phyloP scores from a whole-genome alignment of 352 stramenopile species.

The Globisporangium uncinulatum region DNA sequence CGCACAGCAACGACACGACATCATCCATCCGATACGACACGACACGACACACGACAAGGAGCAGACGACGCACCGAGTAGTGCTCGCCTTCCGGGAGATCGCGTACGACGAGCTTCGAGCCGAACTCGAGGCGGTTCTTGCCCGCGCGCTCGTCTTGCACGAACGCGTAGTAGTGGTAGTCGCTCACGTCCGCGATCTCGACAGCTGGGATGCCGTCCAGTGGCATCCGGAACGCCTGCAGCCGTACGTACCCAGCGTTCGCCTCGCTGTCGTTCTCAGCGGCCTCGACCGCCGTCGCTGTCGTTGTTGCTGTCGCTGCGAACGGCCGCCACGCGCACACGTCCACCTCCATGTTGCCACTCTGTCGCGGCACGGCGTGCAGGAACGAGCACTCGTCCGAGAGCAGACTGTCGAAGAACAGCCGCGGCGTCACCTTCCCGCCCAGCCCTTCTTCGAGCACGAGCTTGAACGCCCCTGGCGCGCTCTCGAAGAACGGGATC shows the following conservation, averaged over 20 bases:
- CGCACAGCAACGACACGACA: background rate
- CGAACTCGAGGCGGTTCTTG: slow-evolving; percentile 49
- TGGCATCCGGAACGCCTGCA: slow-evolving; percentile 56
- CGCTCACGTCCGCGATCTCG: slow-evolving; percentile 38
- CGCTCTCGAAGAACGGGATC: slow-evolving; percentile 47
- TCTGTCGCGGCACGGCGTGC: slow-evolving; percentile 23
- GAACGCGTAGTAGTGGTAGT: slow-evolving; percentile 61
- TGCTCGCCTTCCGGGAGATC: slow-evolving; percentile 45
- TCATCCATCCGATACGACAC: too few relatives aligned
- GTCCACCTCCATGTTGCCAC: slow-evolving; percentile 54
- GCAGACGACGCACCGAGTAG: slow-evolving; percentile 38
- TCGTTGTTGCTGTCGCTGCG: slow-evolving; percentile 4
- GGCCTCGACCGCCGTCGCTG: slow-evolving; percentile 6
- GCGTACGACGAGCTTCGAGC: slow-evolving; percentile 54
- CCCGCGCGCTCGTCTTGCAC: slow-evolving; percentile 16
- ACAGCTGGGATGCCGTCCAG: slow-evolving; percentile 38
- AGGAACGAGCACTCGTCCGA: slow-evolving; percentile 57
- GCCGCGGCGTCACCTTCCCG: slow-evolving; percentile 28
- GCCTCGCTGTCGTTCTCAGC: background rate
- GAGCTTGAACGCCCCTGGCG: slow-evolving; percentile 29
- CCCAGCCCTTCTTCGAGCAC: slow-evolving; percentile 42
- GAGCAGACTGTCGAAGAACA: slow-evolving; percentile 56
- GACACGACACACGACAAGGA: background rate
- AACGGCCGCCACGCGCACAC: slow-evolving; percentile 44
- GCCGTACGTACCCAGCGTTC: slow-evolving; percentile 29